Conservation (phyloP, 2,329 filamentous ascomycete species). For the Leptographium wingfieldii region DNA sequence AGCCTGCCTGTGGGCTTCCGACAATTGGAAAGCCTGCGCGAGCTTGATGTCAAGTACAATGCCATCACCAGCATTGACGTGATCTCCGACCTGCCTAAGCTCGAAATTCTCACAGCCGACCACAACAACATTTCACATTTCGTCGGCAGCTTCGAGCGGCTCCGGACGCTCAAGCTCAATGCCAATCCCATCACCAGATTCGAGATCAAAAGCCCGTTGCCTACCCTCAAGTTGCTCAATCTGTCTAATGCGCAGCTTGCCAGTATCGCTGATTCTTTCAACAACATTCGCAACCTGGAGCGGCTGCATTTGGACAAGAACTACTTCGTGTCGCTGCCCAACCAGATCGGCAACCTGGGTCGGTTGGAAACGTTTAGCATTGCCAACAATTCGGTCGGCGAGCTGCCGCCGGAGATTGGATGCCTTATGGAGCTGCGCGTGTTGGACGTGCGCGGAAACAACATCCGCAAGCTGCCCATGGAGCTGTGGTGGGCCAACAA, state of each 20-base stretch:
- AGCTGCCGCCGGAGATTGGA: constrained; percentile 77
- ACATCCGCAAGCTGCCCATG: constrained; percentile 73
- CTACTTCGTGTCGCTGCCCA: constrained; percentile 82
- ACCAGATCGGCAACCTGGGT: constrained; percentile 70
- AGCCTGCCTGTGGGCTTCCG: constrained; percentile 61
- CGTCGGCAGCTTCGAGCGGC: constrained; percentile 71
- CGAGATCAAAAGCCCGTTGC: constrained; percentile 62
- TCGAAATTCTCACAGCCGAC: constrained; percentile 81
- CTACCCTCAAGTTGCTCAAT: constrained; percentile 75
- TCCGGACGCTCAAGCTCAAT: constrained; percentile 78
- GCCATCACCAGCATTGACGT: constrained; percentile 78
- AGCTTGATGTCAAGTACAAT: constrained; percentile 93
- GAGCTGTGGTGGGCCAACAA: constrained; percentile 95
- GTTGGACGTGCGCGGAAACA: constrained; percentile 86
- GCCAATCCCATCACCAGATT: constrained; percentile 94
- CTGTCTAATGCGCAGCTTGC: constrained; percentile 84
- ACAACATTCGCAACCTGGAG: constrained; percentile 74
- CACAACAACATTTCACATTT: constrained; percentile 91
- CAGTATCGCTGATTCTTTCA: constrained; percentile 78
- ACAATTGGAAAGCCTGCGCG: constrained; percentile 65
- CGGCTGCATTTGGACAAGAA: constrained; percentile 88
- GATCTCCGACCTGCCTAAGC: constrained; percentile 67
- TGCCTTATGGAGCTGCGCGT: constrained; percentile 73
- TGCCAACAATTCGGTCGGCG: constrained; percentile 76
- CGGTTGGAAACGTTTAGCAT: constrained; percentile 88